phyloP scores from a whole-genome alignment of 1,139 yeast species.

The Martiniozyma asiatica region DNA sequence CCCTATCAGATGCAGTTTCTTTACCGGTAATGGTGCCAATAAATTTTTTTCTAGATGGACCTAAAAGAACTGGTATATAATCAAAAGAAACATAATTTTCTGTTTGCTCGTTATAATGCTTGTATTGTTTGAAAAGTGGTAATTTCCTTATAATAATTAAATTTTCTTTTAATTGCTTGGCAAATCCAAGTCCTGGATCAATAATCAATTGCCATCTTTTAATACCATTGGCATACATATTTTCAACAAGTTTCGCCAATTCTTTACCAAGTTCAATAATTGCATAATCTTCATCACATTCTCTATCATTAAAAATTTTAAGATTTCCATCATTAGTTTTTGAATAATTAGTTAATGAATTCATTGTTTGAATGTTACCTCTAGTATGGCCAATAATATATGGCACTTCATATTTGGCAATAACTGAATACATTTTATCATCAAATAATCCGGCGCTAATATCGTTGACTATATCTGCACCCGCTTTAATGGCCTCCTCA shows the following conservation, averaged over 20 bases:
- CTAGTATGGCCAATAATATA: conserved; percentile 77
- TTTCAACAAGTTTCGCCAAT: conserved; percentile 39
- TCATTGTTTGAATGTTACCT: conserved; percentile 74
- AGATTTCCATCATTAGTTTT: conserved; percentile 26
- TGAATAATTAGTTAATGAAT: conserved; percentile 39
- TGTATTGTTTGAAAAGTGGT: conserved; percentile 41
- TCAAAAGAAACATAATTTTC: conserved; percentile 30
- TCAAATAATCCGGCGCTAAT: conserved; percentile 77
- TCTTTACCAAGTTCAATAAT: conserved; percentile 51
- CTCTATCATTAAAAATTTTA: conserved; percentile 26
- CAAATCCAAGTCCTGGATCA: conserved; percentile 96
- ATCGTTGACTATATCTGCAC: conserved; percentile 90
- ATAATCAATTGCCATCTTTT: conserved; percentile 81
- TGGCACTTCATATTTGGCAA: conserved; percentile 61
- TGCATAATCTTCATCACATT: conserved; percentile 16
- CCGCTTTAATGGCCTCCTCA: conserved; percentile 48
- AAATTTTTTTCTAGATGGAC: conserved; percentile 81
- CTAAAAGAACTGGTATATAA: conserved; percentile 59
- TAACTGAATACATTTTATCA: conserved; percentile 47
- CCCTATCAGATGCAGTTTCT: conserved; percentile 43
- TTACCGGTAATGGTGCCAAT: conserved; percentile 58
- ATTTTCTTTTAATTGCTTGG: conserved; percentile 63
- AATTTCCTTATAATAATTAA: conserved; percentile 49
- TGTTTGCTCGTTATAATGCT: conserved; percentile 14
- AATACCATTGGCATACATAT: conserved; percentile 55